A percentile compares a stretch with the other conserved stretches of the same genome.
These are phyloP conservation scores for Kalmanozyma brasiliensis DNA, from an alignment of 1,284 basidiomycete species.

Conservation along the genomic window DNA sequence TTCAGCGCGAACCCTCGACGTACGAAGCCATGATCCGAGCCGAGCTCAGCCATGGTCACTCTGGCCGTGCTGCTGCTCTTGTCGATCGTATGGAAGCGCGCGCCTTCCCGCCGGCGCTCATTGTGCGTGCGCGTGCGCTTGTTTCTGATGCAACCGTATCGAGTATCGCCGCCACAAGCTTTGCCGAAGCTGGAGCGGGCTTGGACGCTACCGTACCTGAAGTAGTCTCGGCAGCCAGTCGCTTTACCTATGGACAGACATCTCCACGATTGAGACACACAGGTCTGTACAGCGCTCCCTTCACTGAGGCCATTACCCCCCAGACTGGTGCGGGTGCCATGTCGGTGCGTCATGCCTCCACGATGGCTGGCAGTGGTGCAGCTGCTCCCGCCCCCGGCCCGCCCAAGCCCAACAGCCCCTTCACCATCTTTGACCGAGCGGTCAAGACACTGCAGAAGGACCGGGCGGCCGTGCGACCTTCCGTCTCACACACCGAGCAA, in stretches of 20 bases:
- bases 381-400: slow-evolving; percentile 53
- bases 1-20: slow-evolving; percentile 87
- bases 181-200: neutral
- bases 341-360: slow-evolving; percentile 47
- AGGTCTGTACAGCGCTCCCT: slow-evolving; percentile 4
- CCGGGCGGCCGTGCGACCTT: slow-evolving; percentile 75
- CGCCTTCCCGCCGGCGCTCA: slow-evolving; percentile 69
- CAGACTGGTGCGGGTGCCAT: neutral
- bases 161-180: neutral
- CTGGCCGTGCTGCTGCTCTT: slow-evolving; percentile 77
- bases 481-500: slow-evolving; percentile 68
- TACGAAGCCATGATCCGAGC: slow-evolving; percentile 95
- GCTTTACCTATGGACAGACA: slow-evolving; percentile 31
- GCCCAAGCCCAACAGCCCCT: slow-evolving; percentile 59
- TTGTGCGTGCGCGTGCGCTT: slow-evolving; percentile 56
- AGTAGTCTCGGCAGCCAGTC: neutral
- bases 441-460: slow-evolving; percentile 86
- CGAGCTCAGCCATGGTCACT: slow-evolving; percentile 82
- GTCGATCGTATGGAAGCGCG: slow-evolving; percentile 80
- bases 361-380: slow-evolving; percentile 29
- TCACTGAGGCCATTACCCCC: neutral
- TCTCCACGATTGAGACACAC: slow-evolving; percentile 17
- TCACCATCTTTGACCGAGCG: slow-evolving; percentile 81
- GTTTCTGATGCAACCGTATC: slow-evolving; percentile 23
- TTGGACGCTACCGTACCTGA: neutral